phyloP scores from a whole-genome alignment of 139 green algal genomes.

The Astrephomene gubernaculifera region DNA sequence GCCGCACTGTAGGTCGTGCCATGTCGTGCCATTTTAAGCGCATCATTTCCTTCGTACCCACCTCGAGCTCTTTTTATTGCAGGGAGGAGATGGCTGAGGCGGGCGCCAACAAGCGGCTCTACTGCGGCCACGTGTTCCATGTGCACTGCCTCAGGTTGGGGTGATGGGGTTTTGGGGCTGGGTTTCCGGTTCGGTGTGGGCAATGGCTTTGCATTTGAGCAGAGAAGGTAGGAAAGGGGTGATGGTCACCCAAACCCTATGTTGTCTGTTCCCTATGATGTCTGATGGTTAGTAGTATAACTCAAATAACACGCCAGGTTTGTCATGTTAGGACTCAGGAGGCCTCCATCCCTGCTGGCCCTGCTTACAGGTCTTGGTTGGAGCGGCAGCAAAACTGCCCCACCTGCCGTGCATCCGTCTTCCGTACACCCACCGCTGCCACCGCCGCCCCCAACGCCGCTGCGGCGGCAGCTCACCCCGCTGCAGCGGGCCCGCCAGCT shows the following conservation, averaged over 20 bases:
- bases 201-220: neutral
- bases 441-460: no score
- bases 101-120: constrained; percentile 90
- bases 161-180: neutral
- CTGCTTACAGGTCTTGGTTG: constrained; percentile 88
- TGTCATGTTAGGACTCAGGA: neutral
- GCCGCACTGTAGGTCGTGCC: no score
- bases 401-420: constrained; percentile 94
- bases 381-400: constrained; percentile 97
- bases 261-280: neutral
- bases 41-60: neutral
- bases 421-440: no score
- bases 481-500: constrained; percentile 14
- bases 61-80: neutral
- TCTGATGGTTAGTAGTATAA: neutral
- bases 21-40: neutral
- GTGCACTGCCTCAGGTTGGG: constrained; percentile 92
- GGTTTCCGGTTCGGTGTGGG: neutral
- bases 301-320: neutral
- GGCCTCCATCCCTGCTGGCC: neutral
- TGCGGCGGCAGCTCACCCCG: constrained; percentile 13
- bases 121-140: constrained; percentile 96
- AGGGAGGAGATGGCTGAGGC: constrained; percentile 52
- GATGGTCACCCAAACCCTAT: neutral
- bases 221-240: neutral